Percentiles rank a stretch among this genome's conserved stretches.
These are phyloP conservation scores for Mrakia gelida DNA, from an alignment of 768 basidiomycete species.

Conservation along the genomic window DNA sequence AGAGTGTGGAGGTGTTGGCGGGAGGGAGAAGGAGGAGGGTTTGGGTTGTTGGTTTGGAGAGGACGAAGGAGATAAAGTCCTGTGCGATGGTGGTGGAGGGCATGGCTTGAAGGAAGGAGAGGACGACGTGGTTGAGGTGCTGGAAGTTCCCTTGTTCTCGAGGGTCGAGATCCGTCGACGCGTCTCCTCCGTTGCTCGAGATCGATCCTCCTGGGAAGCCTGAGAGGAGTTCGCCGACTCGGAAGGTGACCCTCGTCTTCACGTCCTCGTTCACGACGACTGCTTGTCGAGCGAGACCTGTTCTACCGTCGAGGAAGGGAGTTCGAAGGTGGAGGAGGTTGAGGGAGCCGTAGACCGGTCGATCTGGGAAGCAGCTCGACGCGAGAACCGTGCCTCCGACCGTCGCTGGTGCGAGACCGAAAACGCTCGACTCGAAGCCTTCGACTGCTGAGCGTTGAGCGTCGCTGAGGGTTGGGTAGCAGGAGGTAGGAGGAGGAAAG, in stretches of 20 bases:
- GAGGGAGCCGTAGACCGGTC: neutral
- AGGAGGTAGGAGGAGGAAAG: constrained; percentile 7
- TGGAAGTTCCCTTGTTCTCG: constrained; percentile 8
- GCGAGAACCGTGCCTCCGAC: no score
- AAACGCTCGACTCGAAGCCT: constrained; percentile 10
- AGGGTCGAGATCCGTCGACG: neutral
- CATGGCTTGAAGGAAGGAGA: neutral
- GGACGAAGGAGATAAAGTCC: neutral
- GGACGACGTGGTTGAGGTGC: constrained; percentile 2
- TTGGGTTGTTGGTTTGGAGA: neutral
- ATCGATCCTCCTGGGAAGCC: neutral
- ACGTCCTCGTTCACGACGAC: constrained; percentile 20
- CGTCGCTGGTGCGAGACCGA: neutral
- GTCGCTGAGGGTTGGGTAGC: neutral
- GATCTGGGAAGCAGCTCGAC: neutral
- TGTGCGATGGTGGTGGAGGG: neutral
- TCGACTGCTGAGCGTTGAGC: neutral
- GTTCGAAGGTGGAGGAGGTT: constrained; percentile 15
- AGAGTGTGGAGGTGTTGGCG: neutral
- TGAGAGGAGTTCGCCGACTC: neutral
- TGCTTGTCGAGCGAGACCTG: neutral
- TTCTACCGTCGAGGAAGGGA: constrained; percentile 1
- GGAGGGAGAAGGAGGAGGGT: neutral
- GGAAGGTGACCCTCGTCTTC: neutral
- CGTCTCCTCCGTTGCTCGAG: no score